Conservation (phyloP, 2,329 filamentous ascomycete genomes). For the Exophiala lecanii-corni region DNA sequence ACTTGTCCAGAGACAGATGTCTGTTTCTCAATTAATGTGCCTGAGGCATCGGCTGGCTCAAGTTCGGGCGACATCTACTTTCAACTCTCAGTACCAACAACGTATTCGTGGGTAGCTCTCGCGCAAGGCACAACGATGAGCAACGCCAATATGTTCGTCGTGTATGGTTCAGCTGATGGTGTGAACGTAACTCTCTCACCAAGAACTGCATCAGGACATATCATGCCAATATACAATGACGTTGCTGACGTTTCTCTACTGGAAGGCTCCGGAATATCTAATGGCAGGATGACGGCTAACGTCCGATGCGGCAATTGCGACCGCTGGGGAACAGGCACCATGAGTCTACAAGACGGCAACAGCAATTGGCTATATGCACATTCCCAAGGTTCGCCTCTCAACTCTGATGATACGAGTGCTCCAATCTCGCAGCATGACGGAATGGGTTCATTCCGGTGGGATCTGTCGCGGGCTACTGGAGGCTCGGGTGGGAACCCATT, state of each 20-base stretch:
- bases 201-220: constrained; percentile 46
- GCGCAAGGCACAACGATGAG: constrained; percentile 55
- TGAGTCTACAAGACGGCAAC: constrained; percentile 28
- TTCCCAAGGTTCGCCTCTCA: constrained; percentile 22
- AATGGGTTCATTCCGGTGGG: constrained; percentile 24
- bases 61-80: constrained; percentile 27
- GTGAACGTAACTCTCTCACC: constrained; percentile 58
- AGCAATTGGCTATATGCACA: constrained; percentile 5
- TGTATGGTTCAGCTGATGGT: constrained; percentile 55
- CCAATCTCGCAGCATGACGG: constrained; percentile 22
- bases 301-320: constrained; percentile 38
- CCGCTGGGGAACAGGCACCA: constrained; percentile 22
- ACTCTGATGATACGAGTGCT: constrained; percentile 23
- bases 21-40: constrained; percentile 27
- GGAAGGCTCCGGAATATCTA: constrained; percentile 53
- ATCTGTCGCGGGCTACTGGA: constrained; percentile 26
- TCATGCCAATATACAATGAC: constrained; percentile 45
- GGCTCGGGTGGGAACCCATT: constrained; percentile 28
- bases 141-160: constrained; percentile 57
- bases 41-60: constrained; percentile 11
- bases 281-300: constrained; percentile 56
- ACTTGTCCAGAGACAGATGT: constrained; percentile 6
- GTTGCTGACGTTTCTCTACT: constrained; percentile 50
- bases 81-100: constrained; percentile 25
- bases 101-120: constrained; percentile 52